Conservation (phyloP, 179 eudicot species). For the Amaranthus tricolor region DNA sequence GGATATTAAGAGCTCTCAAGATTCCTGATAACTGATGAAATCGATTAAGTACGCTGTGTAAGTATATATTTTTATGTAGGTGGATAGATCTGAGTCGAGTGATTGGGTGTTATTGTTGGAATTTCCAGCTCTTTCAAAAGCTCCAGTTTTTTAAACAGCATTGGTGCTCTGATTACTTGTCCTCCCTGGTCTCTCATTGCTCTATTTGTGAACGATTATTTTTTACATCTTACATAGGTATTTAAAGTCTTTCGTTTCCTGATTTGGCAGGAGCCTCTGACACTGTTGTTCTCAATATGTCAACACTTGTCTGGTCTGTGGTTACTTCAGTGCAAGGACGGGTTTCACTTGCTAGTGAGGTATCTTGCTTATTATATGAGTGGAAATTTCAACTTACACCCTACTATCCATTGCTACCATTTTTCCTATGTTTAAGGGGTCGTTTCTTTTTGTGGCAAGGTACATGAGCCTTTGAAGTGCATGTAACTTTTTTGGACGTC, state of each 20-base stretch:
- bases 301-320: conserved; percentile 88
- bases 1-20: no score
- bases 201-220: not conserved
- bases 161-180: not conserved
- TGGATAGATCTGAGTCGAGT: no score
- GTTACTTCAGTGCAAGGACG: conserved; percentile 92
- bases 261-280: conserved; percentile 78
- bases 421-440: no score
- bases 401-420: not conserved
- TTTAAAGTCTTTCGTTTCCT: conserved; percentile 5
- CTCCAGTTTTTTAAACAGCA: not conserved
- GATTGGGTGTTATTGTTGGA: no score
- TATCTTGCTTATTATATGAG: conserved; percentile 25
- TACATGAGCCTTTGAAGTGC: no score
- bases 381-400: not conserved
- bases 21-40: no score
- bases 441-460: no score
- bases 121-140: no score
- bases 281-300: conserved; percentile 94
- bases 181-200: not conserved
- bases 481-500: no score
- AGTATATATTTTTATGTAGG: no score
- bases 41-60: no score
- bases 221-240: not conserved
- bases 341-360: conserved; percentile 97